These are phyloP conservation scores for Cyberlindnera saturnus DNA, from an alignment of 805 yeast genomes.

Conservation along the genomic window DNA sequence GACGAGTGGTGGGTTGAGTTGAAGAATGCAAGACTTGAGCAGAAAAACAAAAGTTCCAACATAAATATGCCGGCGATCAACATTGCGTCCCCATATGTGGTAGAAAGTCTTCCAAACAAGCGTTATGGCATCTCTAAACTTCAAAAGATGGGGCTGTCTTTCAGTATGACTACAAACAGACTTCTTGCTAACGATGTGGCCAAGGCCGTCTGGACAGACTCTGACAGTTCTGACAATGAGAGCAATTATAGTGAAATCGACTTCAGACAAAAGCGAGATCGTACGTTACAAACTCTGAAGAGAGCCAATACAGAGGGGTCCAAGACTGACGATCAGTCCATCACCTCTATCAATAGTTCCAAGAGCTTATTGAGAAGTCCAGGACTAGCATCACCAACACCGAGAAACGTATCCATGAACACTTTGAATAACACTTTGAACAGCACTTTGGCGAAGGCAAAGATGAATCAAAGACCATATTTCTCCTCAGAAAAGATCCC, in stretches of 20 bases:
- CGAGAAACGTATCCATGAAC: not conserved
- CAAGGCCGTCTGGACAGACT: slow-evolving; percentile 20
- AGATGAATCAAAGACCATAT: slow-evolving; percentile 40
- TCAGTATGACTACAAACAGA: slow-evolving; percentile 65
- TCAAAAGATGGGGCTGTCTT: slow-evolving; percentile 72
- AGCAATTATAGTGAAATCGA: slow-evolving; percentile 18
- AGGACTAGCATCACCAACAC: not conserved
- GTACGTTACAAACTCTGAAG: slow-evolving; percentile 6
- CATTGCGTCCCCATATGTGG: slow-evolving; percentile 25
- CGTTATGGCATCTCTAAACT: slow-evolving; percentile 48
- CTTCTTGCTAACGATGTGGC: slow-evolving; percentile 30
- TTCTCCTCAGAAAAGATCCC: slow-evolving; percentile 72
- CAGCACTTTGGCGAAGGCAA: slow-evolving; percentile 9
- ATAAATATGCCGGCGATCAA: slow-evolving; percentile 29
- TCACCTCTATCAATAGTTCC: not conserved
- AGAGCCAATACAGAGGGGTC: slow-evolving; percentile 4
- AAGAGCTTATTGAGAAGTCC: not conserved
- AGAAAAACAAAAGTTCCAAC: slow-evolving; percentile 12
- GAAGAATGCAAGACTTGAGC: slow-evolving; percentile 43
- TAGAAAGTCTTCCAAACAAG: slow-evolving; percentile 21
- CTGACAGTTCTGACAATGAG: slow-evolving; percentile 25
- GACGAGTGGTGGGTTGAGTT: slow-evolving; percentile 87
- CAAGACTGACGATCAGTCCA: not conserved
- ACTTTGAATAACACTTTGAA: not conserved
- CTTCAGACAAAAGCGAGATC: slow-evolving; percentile 2